phyloP scores from a whole-genome alignment of 139 green algal genomes.

The Tetradesmus lagerheimii region DNA sequence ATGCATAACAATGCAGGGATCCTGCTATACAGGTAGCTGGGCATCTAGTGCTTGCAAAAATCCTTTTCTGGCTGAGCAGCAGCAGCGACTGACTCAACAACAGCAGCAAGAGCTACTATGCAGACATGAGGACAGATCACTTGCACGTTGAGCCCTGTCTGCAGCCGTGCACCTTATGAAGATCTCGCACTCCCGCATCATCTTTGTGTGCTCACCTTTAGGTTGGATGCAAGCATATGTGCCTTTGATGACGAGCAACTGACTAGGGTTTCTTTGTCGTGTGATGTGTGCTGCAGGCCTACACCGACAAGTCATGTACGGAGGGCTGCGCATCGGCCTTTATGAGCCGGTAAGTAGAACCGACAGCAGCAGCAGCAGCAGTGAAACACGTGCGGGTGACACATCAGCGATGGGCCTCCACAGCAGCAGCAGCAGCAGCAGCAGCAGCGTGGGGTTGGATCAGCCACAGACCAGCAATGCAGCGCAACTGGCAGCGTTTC shows the following conservation, averaged over 20 bases:
- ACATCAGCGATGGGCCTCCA: background rate
- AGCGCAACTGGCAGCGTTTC: background rate
- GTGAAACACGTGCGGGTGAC: too few species aligned
- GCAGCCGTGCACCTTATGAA: background rate
- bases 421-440: background rate
- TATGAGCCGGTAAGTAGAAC: constrained; percentile 92
- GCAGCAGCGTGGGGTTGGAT: background rate
- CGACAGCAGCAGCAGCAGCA: background rate
- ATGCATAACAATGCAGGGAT: too few species aligned
- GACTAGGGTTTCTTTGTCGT: background rate
- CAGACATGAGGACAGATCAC: background rate
- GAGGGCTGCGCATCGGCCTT: constrained; percentile 96
- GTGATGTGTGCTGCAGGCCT: constrained; percentile 73
- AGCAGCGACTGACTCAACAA: background rate
- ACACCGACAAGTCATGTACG: constrained; percentile 96
- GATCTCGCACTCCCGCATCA: too few species aligned
- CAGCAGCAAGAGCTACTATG: background rate
- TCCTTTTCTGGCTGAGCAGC: background rate
- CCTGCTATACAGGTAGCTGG: background rate
- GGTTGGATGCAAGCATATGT: background rate
- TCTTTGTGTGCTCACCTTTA: too few species aligned
- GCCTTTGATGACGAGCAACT: background rate
- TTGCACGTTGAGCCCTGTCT: background rate
- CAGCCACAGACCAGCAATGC: background rate
- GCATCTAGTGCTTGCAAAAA: background rate